These are phyloP conservation scores for Sabuloglossum arenarium DNA, from an alignment of 495 filamentous ascomycete species.

Conservation along the genomic window DNA sequence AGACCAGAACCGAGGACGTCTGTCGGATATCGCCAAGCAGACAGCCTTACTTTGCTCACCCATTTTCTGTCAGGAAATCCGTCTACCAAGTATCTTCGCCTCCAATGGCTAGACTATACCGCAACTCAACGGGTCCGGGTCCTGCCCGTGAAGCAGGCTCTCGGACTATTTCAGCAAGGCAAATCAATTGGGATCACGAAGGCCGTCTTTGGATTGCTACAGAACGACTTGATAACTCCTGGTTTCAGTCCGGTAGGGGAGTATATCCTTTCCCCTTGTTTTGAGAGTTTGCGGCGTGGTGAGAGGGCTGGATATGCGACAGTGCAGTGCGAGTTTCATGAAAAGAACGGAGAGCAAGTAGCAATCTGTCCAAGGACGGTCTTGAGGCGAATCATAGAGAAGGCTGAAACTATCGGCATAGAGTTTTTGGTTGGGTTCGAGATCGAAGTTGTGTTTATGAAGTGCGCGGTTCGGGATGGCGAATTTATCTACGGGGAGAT, in stretches of 20 bases:
- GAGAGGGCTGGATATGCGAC: slow-evolving; percentile 32
- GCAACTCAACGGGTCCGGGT: slow-evolving; percentile 44
- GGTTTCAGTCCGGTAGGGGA: slow-evolving; percentile 30
- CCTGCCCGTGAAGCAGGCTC: slow-evolving; percentile 45
- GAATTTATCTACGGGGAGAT: slow-evolving; percentile 10
- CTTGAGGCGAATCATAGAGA: slow-evolving; percentile 29
- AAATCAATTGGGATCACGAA: slow-evolving; percentile 33
- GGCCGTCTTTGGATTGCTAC: slow-evolving; percentile 34
- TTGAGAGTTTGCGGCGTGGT: slow-evolving; percentile 34
- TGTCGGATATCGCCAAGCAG: background rate
- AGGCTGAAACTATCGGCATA: slow-evolving; percentile 20
- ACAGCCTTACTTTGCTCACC: background rate
- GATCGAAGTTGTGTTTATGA: slow-evolving; percentile 59
- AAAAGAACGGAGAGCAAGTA: slow-evolving; percentile 20
- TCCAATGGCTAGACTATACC: slow-evolving; percentile 70
- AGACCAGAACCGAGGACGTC: background rate
- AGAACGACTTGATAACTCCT: slow-evolving; percentile 28
- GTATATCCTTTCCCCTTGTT: slow-evolving; percentile 38
- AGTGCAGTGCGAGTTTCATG: slow-evolving; percentile 37
- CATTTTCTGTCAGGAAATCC: slow-evolving; percentile 19
- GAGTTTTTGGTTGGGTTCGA: slow-evolving; percentile 57
- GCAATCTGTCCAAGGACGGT: slow-evolving; percentile 36
- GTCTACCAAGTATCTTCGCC: slow-evolving; percentile 34
- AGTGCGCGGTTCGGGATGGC: slow-evolving; percentile 7
- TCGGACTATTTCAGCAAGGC: slow-evolving; percentile 29